A percentile compares a stretch with the other conserved stretches of the same genome.
Conservation (phyloP, 139 green algal genomes). For the Chlorella ohadii region DNA sequence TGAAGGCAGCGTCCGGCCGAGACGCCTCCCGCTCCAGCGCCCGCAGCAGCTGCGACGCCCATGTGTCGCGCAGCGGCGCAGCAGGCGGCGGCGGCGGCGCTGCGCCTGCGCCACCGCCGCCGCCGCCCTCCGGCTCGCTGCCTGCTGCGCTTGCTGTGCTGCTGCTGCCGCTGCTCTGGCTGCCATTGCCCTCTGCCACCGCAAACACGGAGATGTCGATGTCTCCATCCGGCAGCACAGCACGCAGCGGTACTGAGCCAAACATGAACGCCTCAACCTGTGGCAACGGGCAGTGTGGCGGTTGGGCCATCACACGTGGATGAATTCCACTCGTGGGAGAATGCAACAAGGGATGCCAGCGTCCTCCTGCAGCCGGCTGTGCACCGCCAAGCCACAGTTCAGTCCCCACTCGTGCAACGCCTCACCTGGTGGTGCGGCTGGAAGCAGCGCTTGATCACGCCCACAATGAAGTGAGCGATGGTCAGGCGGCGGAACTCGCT, state of each 20-base stretch:
- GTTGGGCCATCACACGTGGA: background rate
- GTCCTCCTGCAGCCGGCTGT: too few relatives aligned
- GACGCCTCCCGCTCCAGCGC: conserved; percentile 76
- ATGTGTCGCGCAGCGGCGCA: conserved; percentile 62
- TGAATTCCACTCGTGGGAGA: too few relatives aligned
- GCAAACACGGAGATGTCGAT: conserved; percentile 94
- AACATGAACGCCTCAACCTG: conserved; percentile 91
- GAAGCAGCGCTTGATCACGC: conserved; percentile 41
- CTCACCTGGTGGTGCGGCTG: conserved; percentile 20
- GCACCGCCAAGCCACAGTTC: too few relatives aligned
- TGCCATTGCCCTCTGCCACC: too few relatives aligned
- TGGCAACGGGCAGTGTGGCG: background rate
- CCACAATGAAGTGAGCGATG: conserved; percentile 31
- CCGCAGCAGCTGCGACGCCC: conserved; percentile 66
- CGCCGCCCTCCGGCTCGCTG: background rate
- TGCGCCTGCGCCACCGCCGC: background rate
- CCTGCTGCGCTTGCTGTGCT: background rate
- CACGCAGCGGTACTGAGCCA: conserved; percentile 94
- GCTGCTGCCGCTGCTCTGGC: background rate
- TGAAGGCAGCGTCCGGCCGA: conserved; percentile 62
- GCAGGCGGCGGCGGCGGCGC: background rate
- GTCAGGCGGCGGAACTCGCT: conserved; percentile 33
- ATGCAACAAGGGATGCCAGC: too few relatives aligned
- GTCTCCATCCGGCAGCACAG: conserved; percentile 97
- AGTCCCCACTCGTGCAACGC: too few relatives aligned